Percentiles rank a stretch among this genome's conserved stretches.
These are phyloP conservation scores for Trichoderma atrobrunneum DNA, from an alignment of 2,329 filamentous ascomycete species.

Conservation along the genomic window DNA sequence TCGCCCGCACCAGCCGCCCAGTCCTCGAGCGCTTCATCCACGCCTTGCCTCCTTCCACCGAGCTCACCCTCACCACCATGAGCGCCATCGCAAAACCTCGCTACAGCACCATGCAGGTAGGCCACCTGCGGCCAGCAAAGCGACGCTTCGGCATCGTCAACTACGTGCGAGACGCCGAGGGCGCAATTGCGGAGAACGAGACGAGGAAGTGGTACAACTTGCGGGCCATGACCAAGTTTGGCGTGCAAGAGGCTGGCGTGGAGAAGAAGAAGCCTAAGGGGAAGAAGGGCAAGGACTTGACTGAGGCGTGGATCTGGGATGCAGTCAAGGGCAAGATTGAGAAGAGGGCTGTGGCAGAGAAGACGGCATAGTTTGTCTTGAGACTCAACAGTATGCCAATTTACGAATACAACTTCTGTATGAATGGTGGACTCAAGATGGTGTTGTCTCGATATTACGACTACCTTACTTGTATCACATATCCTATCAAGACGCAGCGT, in stretches of 20 bases:
- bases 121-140: conserved; percentile 33
- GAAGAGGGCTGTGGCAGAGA: conserved; percentile 21
- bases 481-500: background rate
- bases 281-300: conserved; percentile 29
- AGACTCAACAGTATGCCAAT: background rate
- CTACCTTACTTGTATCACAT: background rate
- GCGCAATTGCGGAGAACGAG: conserved; percentile 35
- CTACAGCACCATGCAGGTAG: conserved; percentile 42
- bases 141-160: conserved; percentile 42
- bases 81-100: conserved; percentile 54
- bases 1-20: conserved; percentile 59
- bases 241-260: conserved; percentile 33
- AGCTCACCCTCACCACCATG: conserved; percentile 54
- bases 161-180: conserved; percentile 32
- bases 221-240: conserved; percentile 39
- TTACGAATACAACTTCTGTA: background rate
- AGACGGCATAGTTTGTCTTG: background rate
- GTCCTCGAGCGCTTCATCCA: conserved; percentile 52
- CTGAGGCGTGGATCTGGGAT: conserved; percentile 44
- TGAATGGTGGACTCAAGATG: too few species aligned
- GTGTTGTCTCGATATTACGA: background rate
- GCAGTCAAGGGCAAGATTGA: conserved; percentile 35
- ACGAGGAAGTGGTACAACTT: conserved; percentile 41
- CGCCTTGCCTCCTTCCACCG: conserved; percentile 43
- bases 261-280: conserved; percentile 13